Conservation (phyloP, 169 alveolate genomes). For the Plasmodium gaboni region DNA sequence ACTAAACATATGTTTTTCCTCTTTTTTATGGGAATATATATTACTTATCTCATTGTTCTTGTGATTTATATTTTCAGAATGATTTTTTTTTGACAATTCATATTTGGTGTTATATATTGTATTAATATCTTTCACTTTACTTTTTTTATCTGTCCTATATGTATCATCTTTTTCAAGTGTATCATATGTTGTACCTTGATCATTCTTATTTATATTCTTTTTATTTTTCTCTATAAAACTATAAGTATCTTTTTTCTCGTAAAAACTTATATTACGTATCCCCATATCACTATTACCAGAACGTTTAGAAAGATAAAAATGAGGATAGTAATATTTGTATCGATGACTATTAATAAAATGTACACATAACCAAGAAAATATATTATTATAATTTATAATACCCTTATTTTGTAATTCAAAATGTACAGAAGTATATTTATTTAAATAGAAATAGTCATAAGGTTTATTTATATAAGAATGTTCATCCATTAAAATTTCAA, state of each 20-base stretch:
- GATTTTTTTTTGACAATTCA: too few species aligned
- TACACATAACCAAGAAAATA: conserved; percentile 44
- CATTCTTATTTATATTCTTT: background rate
- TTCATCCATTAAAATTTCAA: conserved; percentile 49
- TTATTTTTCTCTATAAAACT: conserved; percentile 15
- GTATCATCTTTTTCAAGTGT: too few species aligned
- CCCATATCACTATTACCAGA: conserved; percentile 4
- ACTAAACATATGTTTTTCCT: too few species aligned
- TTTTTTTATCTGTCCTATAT: too few species aligned
- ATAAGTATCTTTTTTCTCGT: background rate
- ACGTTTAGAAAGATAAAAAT: conserved; percentile 22
- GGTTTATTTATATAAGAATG: conserved; percentile 13
- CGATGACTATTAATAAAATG: conserved; percentile 19
- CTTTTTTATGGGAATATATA: too few species aligned
- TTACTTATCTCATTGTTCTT: too few species aligned
- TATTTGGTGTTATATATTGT: too few species aligned
- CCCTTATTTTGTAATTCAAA: conserved; percentile 63
- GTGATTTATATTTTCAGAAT: too few species aligned
- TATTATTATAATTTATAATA: conserved; percentile 24
- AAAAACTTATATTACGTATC: conserved; percentile 10
- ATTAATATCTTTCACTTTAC: too few species aligned
- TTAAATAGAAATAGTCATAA: conserved; percentile 26
- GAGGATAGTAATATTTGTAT: conserved; percentile 32
- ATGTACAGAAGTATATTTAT: conserved; percentile 27
- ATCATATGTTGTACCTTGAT: too few species aligned